These are phyloP conservation scores for Elongisporangium undulatum DNA, from an alignment of 352 stramenopile species.

Conservation along the genomic window DNA sequence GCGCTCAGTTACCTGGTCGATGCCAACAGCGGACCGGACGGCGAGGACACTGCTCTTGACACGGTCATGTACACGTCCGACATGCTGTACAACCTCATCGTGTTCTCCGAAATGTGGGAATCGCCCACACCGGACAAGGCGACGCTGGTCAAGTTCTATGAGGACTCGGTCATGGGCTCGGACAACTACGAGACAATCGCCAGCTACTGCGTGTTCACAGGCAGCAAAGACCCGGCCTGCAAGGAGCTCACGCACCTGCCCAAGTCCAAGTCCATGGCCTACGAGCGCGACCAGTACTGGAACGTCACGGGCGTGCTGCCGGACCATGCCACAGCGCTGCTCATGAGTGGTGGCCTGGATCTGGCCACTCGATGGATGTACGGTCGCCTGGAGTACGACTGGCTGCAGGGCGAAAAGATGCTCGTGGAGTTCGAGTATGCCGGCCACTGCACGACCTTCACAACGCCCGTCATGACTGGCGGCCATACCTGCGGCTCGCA, in stretches of 20 bases:
- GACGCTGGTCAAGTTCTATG: conserved; percentile 55
- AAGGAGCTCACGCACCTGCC: conserved; percentile 42
- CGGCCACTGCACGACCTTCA: conserved; percentile 76
- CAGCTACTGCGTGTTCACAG: conserved; percentile 78
- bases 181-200: conserved; percentile 64
- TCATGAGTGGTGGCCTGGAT: conserved; percentile 56
- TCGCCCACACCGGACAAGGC: conserved; percentile 43
- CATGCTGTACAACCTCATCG: conserved; percentile 76
- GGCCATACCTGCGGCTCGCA: conserved; percentile 54
- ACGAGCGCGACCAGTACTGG: conserved; percentile 65
- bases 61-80: conserved; percentile 56
- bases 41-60: conserved; percentile 26
- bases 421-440: conserved; percentile 68
- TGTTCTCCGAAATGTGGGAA: conserved; percentile 79
- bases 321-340: conserved; percentile 32
- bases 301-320: conserved; percentile 51
- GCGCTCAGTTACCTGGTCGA: conserved; percentile 31
- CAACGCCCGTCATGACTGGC: conserved; percentile 41
- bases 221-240: conserved; percentile 53
- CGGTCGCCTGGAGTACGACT: conserved; percentile 43
- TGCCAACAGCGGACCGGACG: conserved; percentile 11
- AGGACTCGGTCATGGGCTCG: conserved; percentile 51
- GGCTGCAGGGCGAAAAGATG: conserved; percentile 44
- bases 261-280: conserved; percentile 28
- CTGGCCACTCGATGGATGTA: conserved; percentile 48